phyloP scores from a whole-genome alignment of 2,329 filamentous ascomycete genomes.

The Claviceps sp. region DNA sequence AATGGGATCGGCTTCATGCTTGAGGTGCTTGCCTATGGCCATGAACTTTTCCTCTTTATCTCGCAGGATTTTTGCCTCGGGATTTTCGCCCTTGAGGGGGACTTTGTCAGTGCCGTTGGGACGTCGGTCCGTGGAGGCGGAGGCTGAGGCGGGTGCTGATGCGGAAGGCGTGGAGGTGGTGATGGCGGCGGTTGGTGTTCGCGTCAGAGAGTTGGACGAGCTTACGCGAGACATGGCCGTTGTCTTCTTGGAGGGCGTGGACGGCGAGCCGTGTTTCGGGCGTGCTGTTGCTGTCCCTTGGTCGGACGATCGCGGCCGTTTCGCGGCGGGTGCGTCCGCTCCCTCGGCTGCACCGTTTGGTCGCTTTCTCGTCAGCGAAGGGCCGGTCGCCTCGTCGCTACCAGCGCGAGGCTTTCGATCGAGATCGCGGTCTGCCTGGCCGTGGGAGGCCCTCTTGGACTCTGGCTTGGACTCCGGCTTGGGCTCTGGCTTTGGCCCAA shows the following conservation, averaged over 20 bases:
- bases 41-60: constrained; percentile 25
- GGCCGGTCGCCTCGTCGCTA: constrained; percentile 28
- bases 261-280: constrained; percentile 24
- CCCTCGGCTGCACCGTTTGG: constrained; percentile 26
- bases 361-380: constrained; percentile 32
- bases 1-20: constrained; percentile 37
- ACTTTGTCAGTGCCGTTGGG: constrained; percentile 20
- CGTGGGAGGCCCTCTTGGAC: constrained; percentile 23
- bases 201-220: constrained; percentile 38
- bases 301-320: constrained; percentile 32
- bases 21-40: constrained; percentile 34
- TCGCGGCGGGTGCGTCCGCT: constrained; percentile 23
- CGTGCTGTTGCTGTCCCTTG: constrained; percentile 13
- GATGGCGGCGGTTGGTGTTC: constrained; percentile 36
- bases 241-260: constrained; percentile 39
- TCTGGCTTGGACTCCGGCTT: constrained; percentile 21
- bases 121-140: constrained; percentile 12
- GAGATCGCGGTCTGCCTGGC: constrained; percentile 11
- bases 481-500: constrained; percentile 26
- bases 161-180: constrained; percentile 20
- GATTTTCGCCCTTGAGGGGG: constrained; percentile 10
- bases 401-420: constrained; percentile 22
- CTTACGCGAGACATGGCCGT: constrained; percentile 39
- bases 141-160: constrained; percentile 9
- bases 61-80: constrained; percentile 16